Conservation (phyloP, 768 basidiomycete species). For the Phaffia australis region DNA sequence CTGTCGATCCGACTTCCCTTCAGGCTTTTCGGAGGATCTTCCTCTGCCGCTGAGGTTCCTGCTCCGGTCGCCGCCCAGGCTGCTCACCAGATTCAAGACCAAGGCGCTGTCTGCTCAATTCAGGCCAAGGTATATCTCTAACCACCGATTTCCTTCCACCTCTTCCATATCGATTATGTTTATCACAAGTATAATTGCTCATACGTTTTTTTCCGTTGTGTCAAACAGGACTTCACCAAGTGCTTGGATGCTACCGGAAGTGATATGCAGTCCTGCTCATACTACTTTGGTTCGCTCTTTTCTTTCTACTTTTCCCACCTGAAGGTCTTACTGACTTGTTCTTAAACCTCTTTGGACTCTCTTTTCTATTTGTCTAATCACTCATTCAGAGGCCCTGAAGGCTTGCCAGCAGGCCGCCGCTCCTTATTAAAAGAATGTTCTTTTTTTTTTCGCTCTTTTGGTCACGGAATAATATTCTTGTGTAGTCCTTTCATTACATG, state of each 20-base stretch:
- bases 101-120: conserved; percentile 53
- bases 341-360: not conserved
- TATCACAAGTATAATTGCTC: not conserved
- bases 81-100: conserved; percentile 34
- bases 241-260: conserved; percentile 75
- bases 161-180: not conserved
- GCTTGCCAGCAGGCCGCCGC: conserved; percentile 25
- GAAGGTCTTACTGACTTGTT: not conserved
- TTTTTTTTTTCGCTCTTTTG: too few relatives aligned
- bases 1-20: not conserved
- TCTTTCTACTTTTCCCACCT: not conserved
- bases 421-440: conserved; percentile 11
- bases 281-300: conserved; percentile 51
- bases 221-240: conserved; percentile 57
- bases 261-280: conserved; percentile 54
- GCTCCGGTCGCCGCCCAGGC: conserved; percentile 39
- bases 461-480: too few relatives aligned
- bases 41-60: conserved; percentile 42
- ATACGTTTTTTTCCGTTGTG: not conserved
- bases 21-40: conserved; percentile 58
- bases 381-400: conserved; percentile 22
- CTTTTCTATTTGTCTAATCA: not conserved
- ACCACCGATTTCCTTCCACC: not conserved
- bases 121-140: conserved; percentile 59
- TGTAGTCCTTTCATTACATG: too few relatives aligned